A percentile compares a stretch with the other conserved stretches of the same genome.
Conservation (phyloP, 2,329 filamentous ascomycete genomes). For the Samsoniella hepiali region DNA sequence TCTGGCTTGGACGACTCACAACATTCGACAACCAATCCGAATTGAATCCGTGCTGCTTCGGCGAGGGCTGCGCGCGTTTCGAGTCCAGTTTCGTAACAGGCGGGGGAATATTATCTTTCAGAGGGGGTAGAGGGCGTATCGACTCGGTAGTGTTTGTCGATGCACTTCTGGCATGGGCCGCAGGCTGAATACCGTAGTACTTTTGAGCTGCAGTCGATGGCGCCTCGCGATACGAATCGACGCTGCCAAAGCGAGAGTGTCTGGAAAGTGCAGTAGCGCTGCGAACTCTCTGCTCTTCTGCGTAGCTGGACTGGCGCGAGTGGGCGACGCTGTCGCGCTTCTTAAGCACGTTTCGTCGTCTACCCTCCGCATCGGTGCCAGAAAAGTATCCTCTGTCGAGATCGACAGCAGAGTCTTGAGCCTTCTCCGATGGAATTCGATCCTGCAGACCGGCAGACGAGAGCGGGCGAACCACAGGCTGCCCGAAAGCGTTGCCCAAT, state of each 20-base stretch:
- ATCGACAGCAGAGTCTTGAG: constrained; percentile 54
- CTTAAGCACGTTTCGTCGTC: constrained; percentile 74
- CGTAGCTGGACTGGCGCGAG: constrained; percentile 71
- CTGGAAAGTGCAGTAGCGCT: constrained; percentile 64
- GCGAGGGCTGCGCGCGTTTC: constrained; percentile 33
- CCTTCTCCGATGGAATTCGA: constrained; percentile 36
- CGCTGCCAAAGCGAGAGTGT: constrained; percentile 76
- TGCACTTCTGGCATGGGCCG: constrained; percentile 57
- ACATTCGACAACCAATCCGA: constrained; percentile 54
- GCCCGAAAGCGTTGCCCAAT: constrained; percentile 49
- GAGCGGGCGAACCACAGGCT: constrained; percentile 43
- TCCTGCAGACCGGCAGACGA: constrained; percentile 53
- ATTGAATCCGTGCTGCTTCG: constrained; percentile 44
- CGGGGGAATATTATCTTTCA: constrained; percentile 53
- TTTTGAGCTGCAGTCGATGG: constrained; percentile 65
- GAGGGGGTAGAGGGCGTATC: constrained; percentile 46
- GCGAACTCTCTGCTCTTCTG: constrained; percentile 68
- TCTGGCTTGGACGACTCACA: constrained; percentile 48
- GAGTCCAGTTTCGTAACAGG: constrained; percentile 59
- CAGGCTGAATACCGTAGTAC: constrained; percentile 58
- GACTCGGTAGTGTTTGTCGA: constrained; percentile 58
- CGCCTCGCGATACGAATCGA: constrained; percentile 67
- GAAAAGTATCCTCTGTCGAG: constrained; percentile 92
- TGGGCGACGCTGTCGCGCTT: constrained; percentile 65
- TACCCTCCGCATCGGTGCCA: constrained; percentile 75